Base-by-base conservation (phyloP, 2,329 filamentous ascomycete species). In the Monosporascus sp. region DNA sequence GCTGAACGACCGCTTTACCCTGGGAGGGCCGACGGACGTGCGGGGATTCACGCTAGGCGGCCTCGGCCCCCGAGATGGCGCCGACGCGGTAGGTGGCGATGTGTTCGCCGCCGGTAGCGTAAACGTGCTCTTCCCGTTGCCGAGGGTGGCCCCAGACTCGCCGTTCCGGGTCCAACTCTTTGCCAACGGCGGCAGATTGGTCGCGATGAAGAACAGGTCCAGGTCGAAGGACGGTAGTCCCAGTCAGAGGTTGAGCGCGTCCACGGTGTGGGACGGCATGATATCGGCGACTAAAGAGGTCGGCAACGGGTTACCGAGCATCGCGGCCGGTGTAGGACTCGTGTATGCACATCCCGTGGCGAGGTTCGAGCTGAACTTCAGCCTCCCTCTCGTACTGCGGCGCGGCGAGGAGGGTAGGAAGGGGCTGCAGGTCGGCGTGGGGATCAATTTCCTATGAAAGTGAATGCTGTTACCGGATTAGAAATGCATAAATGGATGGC, bases 341-440 rank as follows among this genome's bases (percentile, higher is more conserved):
- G 92, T 99, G 1, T 99, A 99, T 68, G 94, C 92, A 3, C 93
- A 97, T 66, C 92, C 92, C 0, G 87, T 93, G 20, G 94, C 94
- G 11, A 78, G 94, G 52, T 97, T 99, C 59, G 94, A 99, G 75
- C 77, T 99, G 61, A 99, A 99, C 72, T 96, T 99, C 69, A 91
- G 89, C 63, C 71, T 99, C 60, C 94, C 94, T 1, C 70, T 99
- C 55, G 86, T 93, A 18, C 71, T 91, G 65, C 81, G 94, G 54
- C 86, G 81, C 58, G 91, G 91, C 37, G 94, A 99, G 73, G 87
- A 94, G 63, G 87, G 85, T 17, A 84, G 93, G 52, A 99, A 99
- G 74, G 94, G 94, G 1, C 68, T 99, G 58, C 91, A 94, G 69
- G 86, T 99, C 64, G 94, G 94, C n/a, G 90, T 99, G 41, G 94